Base-by-base conservation (phyloP, 176 grass and related monocot species). In the Rhipidocladum racemiflorum region DNA sequence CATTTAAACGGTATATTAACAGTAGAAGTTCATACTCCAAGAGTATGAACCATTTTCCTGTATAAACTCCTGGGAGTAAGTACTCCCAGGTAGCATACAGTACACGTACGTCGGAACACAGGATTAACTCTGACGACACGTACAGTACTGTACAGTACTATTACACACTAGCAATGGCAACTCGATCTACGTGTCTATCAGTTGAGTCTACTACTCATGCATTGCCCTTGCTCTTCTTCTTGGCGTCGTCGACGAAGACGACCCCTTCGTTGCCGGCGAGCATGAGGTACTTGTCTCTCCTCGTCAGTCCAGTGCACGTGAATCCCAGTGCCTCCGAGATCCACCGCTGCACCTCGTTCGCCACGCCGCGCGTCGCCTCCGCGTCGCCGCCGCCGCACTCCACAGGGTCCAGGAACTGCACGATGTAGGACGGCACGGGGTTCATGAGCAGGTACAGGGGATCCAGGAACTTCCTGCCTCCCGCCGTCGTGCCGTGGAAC, bases 221-320 rank as follows among this genome's bases (percentile, higher is more conserved):
- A 42, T 23, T n/a, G 28, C 14, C 49, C 20, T 53, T 12, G 57
- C 24, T 64, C 59, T 48, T 65, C 59, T 17, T 24, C 17, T 48
- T 71, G 39, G 28, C 40, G 38, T 68, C 32, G 13, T 68, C 24
- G 61, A 5, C 68, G 76, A 27, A 70, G 70, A 91, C 90, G 38
- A 89, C 38, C 7, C 95, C 95, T 77, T 91, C 88, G 50, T 94
- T 97, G 65, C 93, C 90, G 29, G 95, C 88, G 45, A 98, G 90
- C 74, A 94, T 93, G 81, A 94, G 74, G 87, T 98, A 98, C 87
- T 98, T 98, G 43, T 98, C 92, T 79, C 76, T 92, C 84, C 95
- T 91, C 1, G 95, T 95, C 23, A 93, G 84, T 21, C 49, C 83
- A 0, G 95, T 95, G 92, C 92, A 89, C 70, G 80, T 56, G 81